Evolutionary conservation across 257 asterid genomes (phyloP).

Genomic region (Penstemon davidsonii): DNA sequence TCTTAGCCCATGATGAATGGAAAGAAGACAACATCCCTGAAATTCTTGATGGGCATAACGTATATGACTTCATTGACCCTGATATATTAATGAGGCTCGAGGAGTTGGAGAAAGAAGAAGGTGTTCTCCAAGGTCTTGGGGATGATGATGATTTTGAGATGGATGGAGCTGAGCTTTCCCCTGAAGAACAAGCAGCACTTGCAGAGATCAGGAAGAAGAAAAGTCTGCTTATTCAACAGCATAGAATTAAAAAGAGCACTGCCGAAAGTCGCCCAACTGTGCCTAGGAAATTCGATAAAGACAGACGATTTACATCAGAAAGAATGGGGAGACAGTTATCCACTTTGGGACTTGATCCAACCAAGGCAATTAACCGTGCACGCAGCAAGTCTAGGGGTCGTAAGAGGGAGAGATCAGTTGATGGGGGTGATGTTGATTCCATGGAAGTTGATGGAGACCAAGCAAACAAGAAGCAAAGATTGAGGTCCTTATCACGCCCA

Average conservation of each 20-base stretch:
- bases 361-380: constrained; percentile 70
- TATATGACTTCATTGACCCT: constrained; percentile 85
- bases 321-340: constrained; percentile 93
- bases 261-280: constrained; percentile 84
- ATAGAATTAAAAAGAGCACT: constrained; percentile 81
- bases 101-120: constrained; percentile 88
- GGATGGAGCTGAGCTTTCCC: constrained; percentile 78
- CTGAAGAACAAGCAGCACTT: constrained; percentile 69
- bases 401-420: constrained; percentile 81
- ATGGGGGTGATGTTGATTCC: constrained; percentile 36
- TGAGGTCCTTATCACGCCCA: constrained; percentile 41
- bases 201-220: constrained; percentile 79
- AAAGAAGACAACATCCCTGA: constrained; percentile 86
- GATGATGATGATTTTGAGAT: constrained; percentile 75
- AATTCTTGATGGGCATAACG: constrained; percentile 92
- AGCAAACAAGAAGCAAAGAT: constrained; percentile 64
- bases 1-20: constrained; percentile 87
- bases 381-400: constrained; percentile 86
- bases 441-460: constrained; percentile 78
- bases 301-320: constrained; percentile 50
- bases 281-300: constrained; percentile 86
- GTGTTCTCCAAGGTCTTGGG: constrained; percentile 70
- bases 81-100: constrained; percentile 84
- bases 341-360: constrained; percentile 72
- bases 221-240: constrained; percentile 72